Evolutionary conservation across 768 basidiomycete genomes (phyloP), one percentile per base, ranked within the genome.

Genomic region (Tylopilus sp.): DNA sequence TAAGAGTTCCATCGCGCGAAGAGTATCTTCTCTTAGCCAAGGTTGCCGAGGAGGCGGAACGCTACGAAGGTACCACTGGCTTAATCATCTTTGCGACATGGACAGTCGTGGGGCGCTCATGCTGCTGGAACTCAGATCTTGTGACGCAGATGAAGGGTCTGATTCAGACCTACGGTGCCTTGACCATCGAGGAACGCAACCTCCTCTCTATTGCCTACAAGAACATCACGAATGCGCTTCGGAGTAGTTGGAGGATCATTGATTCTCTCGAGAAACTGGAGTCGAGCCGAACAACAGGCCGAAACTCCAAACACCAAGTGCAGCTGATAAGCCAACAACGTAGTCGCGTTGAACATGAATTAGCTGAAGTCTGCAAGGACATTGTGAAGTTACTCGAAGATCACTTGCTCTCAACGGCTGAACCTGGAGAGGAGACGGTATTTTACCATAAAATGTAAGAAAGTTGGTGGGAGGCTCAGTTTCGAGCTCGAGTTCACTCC

Each of bases 201-300:
- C 78, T 94, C 31, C 81, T 93, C 52, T 93, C 91, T 4, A 82
- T 92, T 55, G 91, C 92, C 25, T 93, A 91, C 77, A 95, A 94
- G 79, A 92, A 92, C 70, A 76, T 88, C 58, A 95, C 90, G 19
- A 89, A 90, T 63, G 82, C 78, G 19, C 82, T 91, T 54, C 85
- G 92, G 50, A 86, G 84, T 45, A 90, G 89, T 59, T 94, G 92
- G 92, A 80, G 91, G 62, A 82, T 85, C 60, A 78, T 92, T 50
- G 87, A 89, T 58, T 80, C 79, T 51, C 78, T 91, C 57, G 87
- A 89, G 73, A 85, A 85, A 70, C 78, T 85, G 67, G 77, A 60
- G 50, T 65, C 66, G 21, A 60, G 64, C 65, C 75, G 79, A 57
- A 37, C 37, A 12, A 22, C 58, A 34, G 66, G 58, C 28, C 63